Percentiles rank a stretch among this genome's conserved stretches.
These are phyloP conservation scores for Pythium apleroticum DNA, from an alignment of 352 stramenopile species.

Conservation along the genomic window DNA sequence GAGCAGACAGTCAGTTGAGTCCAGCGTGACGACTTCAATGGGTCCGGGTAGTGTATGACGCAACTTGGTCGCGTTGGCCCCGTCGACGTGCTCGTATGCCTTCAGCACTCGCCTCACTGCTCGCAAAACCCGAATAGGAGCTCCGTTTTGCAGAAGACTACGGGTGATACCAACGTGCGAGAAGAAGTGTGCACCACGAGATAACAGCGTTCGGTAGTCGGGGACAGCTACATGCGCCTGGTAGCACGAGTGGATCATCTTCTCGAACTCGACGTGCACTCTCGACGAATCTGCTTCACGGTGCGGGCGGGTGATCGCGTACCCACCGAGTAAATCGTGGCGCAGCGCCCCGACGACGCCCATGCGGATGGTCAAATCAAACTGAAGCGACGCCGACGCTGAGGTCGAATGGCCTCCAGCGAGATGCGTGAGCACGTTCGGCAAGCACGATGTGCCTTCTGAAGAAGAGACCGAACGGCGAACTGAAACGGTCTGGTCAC, in stretches of 20 bases:
- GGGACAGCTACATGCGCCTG: constrained; percentile 42
- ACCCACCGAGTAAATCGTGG: constrained; percentile 34
- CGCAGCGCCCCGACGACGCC: constrained; percentile 22
- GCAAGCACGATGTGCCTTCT: neutral
- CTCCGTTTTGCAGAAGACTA: constrained; percentile 31
- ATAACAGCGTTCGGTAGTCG: constrained; percentile 34
- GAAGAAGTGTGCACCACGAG: constrained; percentile 45
- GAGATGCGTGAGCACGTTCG: neutral
- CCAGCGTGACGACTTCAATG: neutral
- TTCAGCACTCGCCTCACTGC: constrained; percentile 29
- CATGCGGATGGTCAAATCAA: constrained; percentile 24
- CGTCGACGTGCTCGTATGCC: constrained; percentile 41
- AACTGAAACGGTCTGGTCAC: neutral
- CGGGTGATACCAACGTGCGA: constrained; percentile 39
- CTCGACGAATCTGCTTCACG: neutral
- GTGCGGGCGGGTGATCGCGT: constrained; percentile 7
- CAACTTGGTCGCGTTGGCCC: neutral
- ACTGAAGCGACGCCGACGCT: constrained; percentile 3
- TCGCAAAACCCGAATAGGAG: constrained; percentile 35
- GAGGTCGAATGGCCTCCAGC: neutral
- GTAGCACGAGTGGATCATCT: constrained; percentile 38
- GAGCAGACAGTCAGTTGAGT: neutral
- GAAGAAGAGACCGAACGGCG: neutral
- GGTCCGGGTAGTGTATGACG: neutral
- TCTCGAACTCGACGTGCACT: constrained; percentile 20